phyloP scores from a whole-genome alignment of 345 rosid genomes.

The Pistacia atlantica region DNA sequence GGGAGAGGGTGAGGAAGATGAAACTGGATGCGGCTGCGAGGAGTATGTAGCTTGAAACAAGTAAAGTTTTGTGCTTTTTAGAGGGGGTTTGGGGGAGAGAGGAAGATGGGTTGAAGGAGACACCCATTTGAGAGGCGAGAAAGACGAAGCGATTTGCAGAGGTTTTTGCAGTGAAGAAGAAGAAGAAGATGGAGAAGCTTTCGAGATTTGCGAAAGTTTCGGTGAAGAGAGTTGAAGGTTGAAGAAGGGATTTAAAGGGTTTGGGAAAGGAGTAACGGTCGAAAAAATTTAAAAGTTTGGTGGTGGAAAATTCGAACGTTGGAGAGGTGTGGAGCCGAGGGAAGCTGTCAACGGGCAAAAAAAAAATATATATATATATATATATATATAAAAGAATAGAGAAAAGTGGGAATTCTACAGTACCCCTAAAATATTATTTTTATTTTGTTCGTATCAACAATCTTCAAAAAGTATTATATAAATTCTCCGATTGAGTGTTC shows the following conservation, averaged over 20 bases:
- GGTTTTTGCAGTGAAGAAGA: background rate
- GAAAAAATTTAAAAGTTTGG: background rate
- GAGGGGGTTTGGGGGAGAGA: constrained; percentile 20
- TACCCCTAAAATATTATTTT: too few species aligned
- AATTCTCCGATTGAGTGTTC: too few species aligned
- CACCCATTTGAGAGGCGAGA: constrained; percentile 10
- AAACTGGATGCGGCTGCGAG: constrained; percentile 41
- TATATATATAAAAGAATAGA: rapidly evolving
- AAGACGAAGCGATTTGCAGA: background rate
- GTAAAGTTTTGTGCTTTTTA: constrained; percentile 25
- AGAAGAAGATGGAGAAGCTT: background rate
- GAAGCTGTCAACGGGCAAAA: background rate
- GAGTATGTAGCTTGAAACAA: constrained; percentile 42
- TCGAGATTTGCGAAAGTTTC: background rate
- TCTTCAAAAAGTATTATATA: too few species aligned
- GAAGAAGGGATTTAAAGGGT: background rate
- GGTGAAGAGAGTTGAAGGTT: background rate
- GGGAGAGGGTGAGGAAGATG: constrained; percentile 47
- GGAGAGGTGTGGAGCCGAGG: background rate
- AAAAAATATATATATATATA: too few species aligned
- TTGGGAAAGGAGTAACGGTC: constrained; percentile 6
- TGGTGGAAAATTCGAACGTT: background rate
- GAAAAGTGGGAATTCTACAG: background rate
- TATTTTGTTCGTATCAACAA: too few species aligned
- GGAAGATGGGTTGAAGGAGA: constrained; percentile 14